Evolutionary conservation across 139 green algal species (phyloP), one percentile per base, ranked within the genome.

Genomic region (Chlamydomonas sp.): DNA sequence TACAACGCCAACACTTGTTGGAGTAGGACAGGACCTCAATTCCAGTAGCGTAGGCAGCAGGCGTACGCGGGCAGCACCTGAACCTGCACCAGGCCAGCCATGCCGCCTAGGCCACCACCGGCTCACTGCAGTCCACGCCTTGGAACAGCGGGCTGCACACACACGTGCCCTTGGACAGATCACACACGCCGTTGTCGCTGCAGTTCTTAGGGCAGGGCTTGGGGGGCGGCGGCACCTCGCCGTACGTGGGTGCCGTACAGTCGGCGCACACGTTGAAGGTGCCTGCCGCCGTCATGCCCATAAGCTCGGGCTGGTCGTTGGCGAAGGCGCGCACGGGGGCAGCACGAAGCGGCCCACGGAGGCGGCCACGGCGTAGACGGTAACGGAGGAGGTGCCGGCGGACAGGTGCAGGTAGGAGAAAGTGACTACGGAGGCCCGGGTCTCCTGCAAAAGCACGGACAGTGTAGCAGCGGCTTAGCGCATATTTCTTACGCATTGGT

Each of bases 331-430:
- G 91, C 9, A 89, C 83, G 12, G 94, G 8, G 94, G 94, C 78
- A 94, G 76, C n/a, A 66, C 80, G 72, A 95, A 95, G 16, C 14
- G 16, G 60, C 93, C 94, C 15, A 71, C 69, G 2, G 93, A 94
- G n/a, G 92, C 93, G 6, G 94, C 93, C 58, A 95, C 89, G 6
- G 93, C 93, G 31, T 71, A 67, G 85, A 95, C 92, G 60, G 72
- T 72, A 12, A 94, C 31, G 7, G 72, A 90, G 67, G 89, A 73
- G 4, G 93, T 94, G 67, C 94, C 93, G 5, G 93, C 85, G 15
- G 66, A n/a, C 20, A 95, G 81, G 59, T 59, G 79, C 57, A 49
- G 16, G 61, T 89, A 94, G 31, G 17, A 66, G 80, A 93, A 93
- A 3, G 85, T 90, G 16, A 95, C 93, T 4, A 79, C 61, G 4